Evolutionary conservation across 2,329 filamentous ascomycete genomes (phyloP).

Genomic region (Fusarium redolens): DNA sequence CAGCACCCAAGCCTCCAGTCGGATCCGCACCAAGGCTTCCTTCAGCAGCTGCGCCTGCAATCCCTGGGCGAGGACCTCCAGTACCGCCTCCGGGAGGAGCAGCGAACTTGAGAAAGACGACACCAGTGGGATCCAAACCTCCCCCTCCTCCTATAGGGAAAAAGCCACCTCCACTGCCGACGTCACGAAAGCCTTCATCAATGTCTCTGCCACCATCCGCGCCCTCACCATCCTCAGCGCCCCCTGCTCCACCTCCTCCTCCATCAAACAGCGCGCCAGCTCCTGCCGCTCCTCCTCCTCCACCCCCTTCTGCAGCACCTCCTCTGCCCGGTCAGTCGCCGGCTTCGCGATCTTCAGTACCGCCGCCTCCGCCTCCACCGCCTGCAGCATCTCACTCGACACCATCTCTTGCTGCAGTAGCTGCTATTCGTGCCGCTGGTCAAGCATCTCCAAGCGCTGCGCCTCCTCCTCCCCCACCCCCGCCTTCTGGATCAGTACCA

Average conservation of each 20-base stretch:
- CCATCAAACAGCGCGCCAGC: conserved; percentile 55
- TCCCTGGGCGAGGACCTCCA: conserved; percentile 38
- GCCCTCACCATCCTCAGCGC: conserved; percentile 46
- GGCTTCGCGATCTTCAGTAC: conserved; percentile 44
- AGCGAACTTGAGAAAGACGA: conserved; percentile 68
- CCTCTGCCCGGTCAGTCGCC: conserved; percentile 53
- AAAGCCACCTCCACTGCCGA: conserved; percentile 74
- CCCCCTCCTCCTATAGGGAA: conserved; percentile 84
- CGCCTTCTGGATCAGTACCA: conserved; percentile 44
- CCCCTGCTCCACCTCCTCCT: conserved; percentile 54
- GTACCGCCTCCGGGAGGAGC: conserved; percentile 58
- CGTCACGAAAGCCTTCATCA: conserved; percentile 67
- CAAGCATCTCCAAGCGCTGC: conserved; percentile 53
- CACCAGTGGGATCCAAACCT: conserved; percentile 60
- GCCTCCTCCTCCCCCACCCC: conserved; percentile 52
- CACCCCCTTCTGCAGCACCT: conserved; percentile 53
- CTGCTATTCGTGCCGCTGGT: conserved; percentile 57
- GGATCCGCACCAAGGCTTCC: conserved; percentile 68
- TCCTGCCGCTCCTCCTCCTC: conserved; percentile 54
- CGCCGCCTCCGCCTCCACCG: conserved; percentile 46
- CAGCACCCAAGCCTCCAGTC: conserved; percentile 67
- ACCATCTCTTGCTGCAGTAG: conserved; percentile 57
- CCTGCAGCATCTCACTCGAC: conserved; percentile 39
- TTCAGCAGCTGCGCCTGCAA: conserved; percentile 29
- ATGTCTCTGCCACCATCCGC: conserved; percentile 50